Evolutionary conservation across 257 asterid genomes (phyloP).

Genomic region (Ballota nigra): DNA sequence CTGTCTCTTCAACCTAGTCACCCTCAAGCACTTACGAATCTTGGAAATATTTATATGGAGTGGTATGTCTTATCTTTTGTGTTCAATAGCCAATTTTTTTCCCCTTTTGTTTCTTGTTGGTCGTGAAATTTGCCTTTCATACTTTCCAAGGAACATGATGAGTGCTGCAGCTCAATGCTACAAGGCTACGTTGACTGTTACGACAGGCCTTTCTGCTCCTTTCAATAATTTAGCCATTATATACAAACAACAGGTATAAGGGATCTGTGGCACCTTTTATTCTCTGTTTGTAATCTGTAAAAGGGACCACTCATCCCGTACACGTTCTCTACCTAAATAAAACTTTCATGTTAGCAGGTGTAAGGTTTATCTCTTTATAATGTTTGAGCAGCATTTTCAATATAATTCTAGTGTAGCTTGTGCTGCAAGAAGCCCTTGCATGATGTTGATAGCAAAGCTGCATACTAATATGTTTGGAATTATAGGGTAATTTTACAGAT

Average conservation of each 20-base stretch:
- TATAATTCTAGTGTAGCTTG: conserved; percentile 9
- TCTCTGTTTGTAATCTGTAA: neutral
- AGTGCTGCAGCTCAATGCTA: conserved; percentile 95
- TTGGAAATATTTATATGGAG: conserved; percentile 97
- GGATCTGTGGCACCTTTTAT: neutral
- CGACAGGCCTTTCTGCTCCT: conserved; percentile 97
- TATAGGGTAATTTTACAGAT: conserved; percentile 92
- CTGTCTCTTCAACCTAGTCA: conserved; percentile 88
- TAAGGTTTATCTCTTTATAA: neutral
- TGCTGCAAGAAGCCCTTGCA: conserved; percentile 9
- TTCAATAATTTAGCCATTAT: conserved; percentile 89
- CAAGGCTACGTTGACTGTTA: conserved; percentile 85
- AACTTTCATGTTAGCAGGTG: neutral
- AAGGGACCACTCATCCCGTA: neutral
- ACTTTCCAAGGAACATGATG: conserved; percentile 81
- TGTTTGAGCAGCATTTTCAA: neutral
- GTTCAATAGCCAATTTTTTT: neutral
- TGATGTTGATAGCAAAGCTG: neutral
- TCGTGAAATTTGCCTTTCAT: conserved; percentile 9
- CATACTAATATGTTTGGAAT: conserved; percentile 14
- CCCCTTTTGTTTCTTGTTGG: conserved; percentile 1
- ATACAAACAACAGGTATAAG: conserved; percentile 90
- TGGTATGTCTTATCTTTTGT: conserved; percentile 51
- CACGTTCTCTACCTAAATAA: too few species aligned
- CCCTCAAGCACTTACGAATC: conserved; percentile 97